Conservation (phyloP, 441 rosid genomes). For the Bocquillonia castaneifolia region DNA sequence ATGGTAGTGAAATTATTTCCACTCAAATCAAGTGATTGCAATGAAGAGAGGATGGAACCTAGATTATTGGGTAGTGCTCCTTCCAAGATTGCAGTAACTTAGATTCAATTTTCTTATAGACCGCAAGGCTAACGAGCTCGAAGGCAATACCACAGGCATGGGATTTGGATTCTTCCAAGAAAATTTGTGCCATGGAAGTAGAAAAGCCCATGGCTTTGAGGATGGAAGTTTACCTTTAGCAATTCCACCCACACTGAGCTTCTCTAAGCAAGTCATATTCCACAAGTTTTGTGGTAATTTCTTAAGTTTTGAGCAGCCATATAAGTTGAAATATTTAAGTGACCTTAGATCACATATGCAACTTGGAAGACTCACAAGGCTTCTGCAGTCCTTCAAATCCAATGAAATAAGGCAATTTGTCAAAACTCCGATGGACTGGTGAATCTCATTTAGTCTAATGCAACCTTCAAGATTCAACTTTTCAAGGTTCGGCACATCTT, state of each 20-base stretch:
- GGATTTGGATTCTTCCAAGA: no score
- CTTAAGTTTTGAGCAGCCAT: conserved; percentile 21
- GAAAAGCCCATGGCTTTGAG: no score
- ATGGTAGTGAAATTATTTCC: no score
- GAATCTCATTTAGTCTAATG: background rate
- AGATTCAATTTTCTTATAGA: no score
- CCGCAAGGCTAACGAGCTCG: no score
- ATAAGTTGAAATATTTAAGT: conserved; percentile 17
- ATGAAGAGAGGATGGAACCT: no score
- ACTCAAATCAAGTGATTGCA: no score
- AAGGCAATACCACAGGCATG: no score
- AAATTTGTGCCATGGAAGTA: no score
- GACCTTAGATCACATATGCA: conserved; percentile 11
- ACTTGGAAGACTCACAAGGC: conserved; percentile 18
- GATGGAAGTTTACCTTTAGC: no score
- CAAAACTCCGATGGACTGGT: conserved; percentile 14
- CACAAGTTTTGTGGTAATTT: conserved; percentile 10
- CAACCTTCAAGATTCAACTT: conserved; percentile 22
- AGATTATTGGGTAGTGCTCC: no score
- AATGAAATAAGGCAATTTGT: conserved; percentile 5
- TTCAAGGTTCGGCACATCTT: conserved; percentile 18
- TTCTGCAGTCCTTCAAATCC: conserved; percentile 13
- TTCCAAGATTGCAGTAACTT: no score
- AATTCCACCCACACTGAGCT: conserved; percentile 13
- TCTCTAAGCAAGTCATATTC: conserved; percentile 14